Conservation (phyloP, 306 rosid genomes). For the Medicago truncatula region DNA sequence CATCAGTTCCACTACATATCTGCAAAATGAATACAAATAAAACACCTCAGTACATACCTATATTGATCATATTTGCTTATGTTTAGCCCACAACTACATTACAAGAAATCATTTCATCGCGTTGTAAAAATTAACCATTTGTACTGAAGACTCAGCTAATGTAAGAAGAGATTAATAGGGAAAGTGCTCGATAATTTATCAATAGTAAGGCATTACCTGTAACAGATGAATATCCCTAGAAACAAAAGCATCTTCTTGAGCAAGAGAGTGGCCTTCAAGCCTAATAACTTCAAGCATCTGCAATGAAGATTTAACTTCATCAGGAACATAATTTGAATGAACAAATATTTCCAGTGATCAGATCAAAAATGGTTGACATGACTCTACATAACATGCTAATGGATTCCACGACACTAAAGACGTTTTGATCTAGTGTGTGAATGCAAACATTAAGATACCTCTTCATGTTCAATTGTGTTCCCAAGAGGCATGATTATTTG, state of each 20-base stretch:
- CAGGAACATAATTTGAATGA: constrained; percentile 6
- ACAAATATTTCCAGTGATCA: background rate
- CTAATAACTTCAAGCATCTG: constrained; percentile 95
- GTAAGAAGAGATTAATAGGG: background rate
- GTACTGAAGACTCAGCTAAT: background rate
- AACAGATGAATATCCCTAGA: constrained; percentile 93
- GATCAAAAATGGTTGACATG: constrained; percentile 2
- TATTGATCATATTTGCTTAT: background rate
- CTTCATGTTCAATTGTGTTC: constrained; percentile 94
- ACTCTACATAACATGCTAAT: background rate
- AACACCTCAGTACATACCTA: background rate
- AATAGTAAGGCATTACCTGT: constrained; percentile 64
- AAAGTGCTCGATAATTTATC: background rate
- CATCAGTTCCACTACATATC: constrained; percentile 94
- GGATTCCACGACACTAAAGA: background rate
- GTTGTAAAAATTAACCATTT: background rate
- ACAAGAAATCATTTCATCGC: background rate
- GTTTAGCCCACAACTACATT: background rate
- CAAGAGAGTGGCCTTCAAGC: constrained; percentile 91
- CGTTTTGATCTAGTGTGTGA: background rate
- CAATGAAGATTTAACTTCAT: constrained; percentile 29
- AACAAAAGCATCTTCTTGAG: constrained; percentile 85
- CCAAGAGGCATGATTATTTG: constrained; percentile 99
- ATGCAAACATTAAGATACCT: constrained; percentile 55
- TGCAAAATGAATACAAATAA: constrained; percentile 40